Conservation (phyloP, 1,284 basidiomycete genomes). For the Porogramme epimiltina region DNA sequence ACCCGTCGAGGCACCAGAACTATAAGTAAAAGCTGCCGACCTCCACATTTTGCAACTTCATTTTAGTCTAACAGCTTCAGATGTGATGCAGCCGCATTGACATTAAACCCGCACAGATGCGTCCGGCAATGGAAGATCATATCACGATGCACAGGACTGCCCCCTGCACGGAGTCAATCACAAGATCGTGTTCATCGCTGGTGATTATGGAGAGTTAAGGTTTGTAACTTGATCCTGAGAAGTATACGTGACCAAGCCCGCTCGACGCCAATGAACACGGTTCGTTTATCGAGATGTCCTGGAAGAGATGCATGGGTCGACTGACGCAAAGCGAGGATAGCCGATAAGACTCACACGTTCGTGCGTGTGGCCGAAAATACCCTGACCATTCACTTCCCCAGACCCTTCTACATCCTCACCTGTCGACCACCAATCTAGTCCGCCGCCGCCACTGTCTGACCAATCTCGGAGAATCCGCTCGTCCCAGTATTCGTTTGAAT, state of each 20-base stretch:
- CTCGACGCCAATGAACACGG: not conserved
- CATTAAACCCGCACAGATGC: no score
- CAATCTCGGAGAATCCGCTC: slow-evolving; percentile 3
- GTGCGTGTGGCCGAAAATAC: not conserved
- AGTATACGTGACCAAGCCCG: not conserved
- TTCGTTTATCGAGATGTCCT: not conserved
- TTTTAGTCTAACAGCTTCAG: no score
- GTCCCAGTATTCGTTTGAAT: slow-evolving; percentile 3
- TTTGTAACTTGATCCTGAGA: not conserved
- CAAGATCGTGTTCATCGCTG: not conserved
- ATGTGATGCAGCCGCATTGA: no score
- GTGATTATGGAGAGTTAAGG: not conserved
- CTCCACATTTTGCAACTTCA: no score
- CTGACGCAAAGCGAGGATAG: no score
- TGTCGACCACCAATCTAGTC: not conserved
- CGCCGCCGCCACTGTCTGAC: not conserved
- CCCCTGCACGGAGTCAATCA: no score
- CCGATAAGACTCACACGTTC: not conserved
- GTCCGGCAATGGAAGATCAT: no score
- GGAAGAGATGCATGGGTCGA: not conserved
- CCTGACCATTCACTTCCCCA: not conserved
- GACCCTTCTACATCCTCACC: slow-evolving; percentile 3
- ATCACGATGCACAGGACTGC: no score
- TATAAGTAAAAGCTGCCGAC: no score
- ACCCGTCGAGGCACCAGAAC: no score